Conservation (phyloP, 352 stramenopile species). For the Pythium volutum region DNA sequence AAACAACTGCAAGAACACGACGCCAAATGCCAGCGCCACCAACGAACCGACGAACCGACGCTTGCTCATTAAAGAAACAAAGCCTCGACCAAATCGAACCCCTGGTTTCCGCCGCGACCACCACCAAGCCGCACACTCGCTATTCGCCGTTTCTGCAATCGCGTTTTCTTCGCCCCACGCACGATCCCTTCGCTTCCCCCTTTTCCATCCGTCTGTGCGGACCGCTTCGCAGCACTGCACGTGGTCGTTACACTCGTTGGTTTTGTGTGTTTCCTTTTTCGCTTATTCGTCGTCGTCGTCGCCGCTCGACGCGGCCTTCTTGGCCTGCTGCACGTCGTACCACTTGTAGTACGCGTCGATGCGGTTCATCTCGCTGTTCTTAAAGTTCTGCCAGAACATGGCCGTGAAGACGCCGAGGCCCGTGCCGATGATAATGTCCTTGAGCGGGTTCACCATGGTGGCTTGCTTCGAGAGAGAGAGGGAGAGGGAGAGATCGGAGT, state of each 20-base stretch:
- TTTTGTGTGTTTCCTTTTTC: neutral
- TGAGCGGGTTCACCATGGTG: conserved; percentile 76
- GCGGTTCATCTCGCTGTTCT: conserved; percentile 66
- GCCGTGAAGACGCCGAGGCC: conserved; percentile 50
- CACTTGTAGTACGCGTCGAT: conserved; percentile 83
- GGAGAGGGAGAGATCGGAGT: neutral
- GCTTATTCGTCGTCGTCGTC: conserved; percentile 39
- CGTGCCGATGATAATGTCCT: conserved; percentile 79
- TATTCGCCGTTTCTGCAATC: neutral
- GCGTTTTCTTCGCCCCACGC: neutral
- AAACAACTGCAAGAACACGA: no score
- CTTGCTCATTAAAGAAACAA: conserved; percentile 1
- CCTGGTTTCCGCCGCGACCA: neutral
- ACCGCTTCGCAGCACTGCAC: neutral
- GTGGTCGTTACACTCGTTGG: conserved; percentile 7
- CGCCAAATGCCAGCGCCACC: no score
- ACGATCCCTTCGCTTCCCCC: neutral
- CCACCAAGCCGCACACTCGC: neutral
- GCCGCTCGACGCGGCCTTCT: conserved; percentile 44
- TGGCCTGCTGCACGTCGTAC: conserved; percentile 67
- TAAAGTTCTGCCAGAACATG: conserved; percentile 64
- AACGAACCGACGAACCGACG: neutral
- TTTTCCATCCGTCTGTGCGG: neutral
- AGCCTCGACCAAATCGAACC: neutral
- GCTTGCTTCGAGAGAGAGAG: neutral